Base-by-base conservation (phyloP, 108 stramenopile genomes). In the Phaeodactylum tricornutum region DNA sequence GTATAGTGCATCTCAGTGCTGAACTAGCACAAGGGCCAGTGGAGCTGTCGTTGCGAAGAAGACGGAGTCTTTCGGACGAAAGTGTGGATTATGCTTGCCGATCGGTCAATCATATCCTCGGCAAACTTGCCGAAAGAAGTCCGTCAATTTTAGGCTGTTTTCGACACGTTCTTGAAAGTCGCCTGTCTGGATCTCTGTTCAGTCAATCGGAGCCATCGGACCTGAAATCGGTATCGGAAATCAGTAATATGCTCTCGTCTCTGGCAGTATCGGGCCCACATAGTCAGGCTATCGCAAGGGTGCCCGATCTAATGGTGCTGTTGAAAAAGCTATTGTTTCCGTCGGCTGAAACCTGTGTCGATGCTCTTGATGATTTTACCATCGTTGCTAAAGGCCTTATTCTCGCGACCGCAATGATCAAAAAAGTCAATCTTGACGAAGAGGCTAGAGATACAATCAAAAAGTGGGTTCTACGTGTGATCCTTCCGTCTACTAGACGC, bases 261-360 rank as follows among this genome's bases (percentile, higher is more conserved):
- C 12, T 34, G 33, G 8, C 9, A 34, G 33, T 12, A 8, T 34
- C 9, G 11, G 8, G 33, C 9, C 12, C 9, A 12, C 12, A 11
- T 12, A 12, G 8, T 12, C 33, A 12, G 33, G 33, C 9, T 8
- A 12, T 11, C 12, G 8, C 33, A 34, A 34, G 33, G 11, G 12
- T 34, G n/a, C n/a, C 33, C 9, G 33, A 34, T 8, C 8, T 34
- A 38, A 62, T 53, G 61, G 25, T 22, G 15, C 29, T 46, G 40
- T 32, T 47, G 25, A 51, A 53, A 47, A 53, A 53, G 45, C 61
- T 46, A 9, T 38, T 47, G 30, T 53, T 62, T 46, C 44, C 44
- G 24, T 38, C 44, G 22, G 53, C 61, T 25, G n/a, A n/a, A n/a
- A 11, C 33, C 33, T 34, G 8, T 34, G 8, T 11, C 33, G 8